Percentiles rank a stretch among this genome's conserved stretches.
These are phyloP conservation scores for Toxicodendron radicans DNA, from an alignment of 345 rosid genomes.

Conservation along the genomic window DNA sequence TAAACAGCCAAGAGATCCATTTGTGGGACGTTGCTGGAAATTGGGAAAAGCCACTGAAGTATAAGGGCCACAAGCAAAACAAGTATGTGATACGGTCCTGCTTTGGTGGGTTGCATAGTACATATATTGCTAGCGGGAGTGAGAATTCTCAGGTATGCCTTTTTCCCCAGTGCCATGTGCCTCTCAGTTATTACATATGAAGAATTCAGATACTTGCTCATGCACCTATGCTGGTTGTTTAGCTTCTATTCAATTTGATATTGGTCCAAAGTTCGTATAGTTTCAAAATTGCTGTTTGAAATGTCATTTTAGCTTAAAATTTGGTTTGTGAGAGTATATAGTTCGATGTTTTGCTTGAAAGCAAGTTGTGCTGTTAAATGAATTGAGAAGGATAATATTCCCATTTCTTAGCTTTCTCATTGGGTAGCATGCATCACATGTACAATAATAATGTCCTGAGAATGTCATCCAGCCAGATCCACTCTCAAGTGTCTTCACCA, in stretches of 20 bases:
- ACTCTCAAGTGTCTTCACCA: neutral
- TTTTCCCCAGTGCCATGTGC: neutral
- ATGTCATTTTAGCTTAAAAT: neutral
- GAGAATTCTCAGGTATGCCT: conserved; percentile 70
- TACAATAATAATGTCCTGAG: neutral
- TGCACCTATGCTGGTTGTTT: neutral
- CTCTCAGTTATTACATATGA: neutral
- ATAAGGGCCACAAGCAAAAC: conserved; percentile 71
- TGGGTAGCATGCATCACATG: neutral
- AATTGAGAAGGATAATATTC: neutral
- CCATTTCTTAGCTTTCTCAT: neutral
- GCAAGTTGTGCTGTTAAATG: neutral
- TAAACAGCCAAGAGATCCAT: conserved; percentile 87
- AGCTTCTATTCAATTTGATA: neutral
- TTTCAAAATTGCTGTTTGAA: neutral
- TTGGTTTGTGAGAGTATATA: neutral
- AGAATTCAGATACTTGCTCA: neutral
- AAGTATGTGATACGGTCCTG: conserved; percentile 84
- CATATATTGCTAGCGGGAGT: conserved; percentile 89
- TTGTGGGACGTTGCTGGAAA: conserved; percentile 84
- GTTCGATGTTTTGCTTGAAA: neutral
- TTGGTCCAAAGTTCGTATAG: neutral
- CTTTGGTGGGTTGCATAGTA: conserved; percentile 77
- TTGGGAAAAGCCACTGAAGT: conserved; percentile 56
- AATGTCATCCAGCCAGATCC: neutral